Conservation (phyloP, 192 early-diverging fungal species). For the Chytriomyces confervae region DNA sequence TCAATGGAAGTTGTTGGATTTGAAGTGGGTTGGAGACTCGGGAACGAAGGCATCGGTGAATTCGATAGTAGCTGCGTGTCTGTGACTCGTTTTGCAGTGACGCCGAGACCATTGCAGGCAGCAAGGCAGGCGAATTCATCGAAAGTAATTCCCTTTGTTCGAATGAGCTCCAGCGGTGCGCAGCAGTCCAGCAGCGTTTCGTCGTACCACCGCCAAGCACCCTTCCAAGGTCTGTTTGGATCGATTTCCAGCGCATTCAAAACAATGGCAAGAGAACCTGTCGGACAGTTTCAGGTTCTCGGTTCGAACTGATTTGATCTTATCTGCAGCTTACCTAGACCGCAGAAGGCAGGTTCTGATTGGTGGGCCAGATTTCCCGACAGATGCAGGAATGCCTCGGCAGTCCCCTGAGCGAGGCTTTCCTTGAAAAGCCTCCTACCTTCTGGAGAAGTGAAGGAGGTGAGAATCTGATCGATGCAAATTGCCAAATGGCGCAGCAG, state of each 20-base stretch:
- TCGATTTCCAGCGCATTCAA: conserved; percentile 92
- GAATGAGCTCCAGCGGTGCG: conserved; percentile 68
- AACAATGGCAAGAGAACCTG: conserved; percentile 74
- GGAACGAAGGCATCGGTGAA: not conserved
- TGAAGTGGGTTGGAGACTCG: not conserved
- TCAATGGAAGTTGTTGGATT: not conserved
- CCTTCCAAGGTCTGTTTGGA: conserved; percentile 87
- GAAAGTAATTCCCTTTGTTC: conserved; percentile 85
- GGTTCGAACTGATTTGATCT: not conserved
- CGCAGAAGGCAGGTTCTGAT: conserved; percentile 87
- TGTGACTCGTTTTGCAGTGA: conserved; percentile 74
- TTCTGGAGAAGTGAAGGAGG: conserved; percentile 78
- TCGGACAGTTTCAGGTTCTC: not conserved
- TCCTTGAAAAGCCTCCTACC: conserved; percentile 83
- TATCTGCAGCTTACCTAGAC: conserved; percentile 60
- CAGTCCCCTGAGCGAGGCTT: conserved; percentile 73
- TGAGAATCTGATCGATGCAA: conserved; percentile 45
- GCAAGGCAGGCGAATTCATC: conserved; percentile 89
- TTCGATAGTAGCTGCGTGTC: not conserved
- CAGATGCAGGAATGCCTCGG: conserved; percentile 86
- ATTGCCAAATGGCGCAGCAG: too few relatives aligned
- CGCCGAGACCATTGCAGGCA: conserved; percentile 81
- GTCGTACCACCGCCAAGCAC: conserved; percentile 87
- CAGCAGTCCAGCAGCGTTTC: conserved; percentile 63
- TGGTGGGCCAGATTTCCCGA: conserved; percentile 91